Conservation (phyloP, 176 grass and related monocot genomes). For the Triticum urartu region DNA sequence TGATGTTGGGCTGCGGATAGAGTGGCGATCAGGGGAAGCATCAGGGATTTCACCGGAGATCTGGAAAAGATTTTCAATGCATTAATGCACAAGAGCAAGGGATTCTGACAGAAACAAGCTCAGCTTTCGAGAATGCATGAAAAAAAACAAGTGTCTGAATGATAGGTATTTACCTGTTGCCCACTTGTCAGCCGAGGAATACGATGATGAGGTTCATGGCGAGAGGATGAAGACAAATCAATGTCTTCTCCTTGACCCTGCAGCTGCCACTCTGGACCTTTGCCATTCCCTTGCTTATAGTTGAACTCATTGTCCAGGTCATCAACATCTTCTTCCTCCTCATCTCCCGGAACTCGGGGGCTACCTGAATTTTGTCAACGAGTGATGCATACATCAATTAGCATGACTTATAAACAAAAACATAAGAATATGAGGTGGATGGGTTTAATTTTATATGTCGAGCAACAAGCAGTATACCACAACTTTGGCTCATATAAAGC, state of each 20-base stretch:
- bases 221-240: slow-evolving; percentile 94
- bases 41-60: slow-evolving; percentile 93
- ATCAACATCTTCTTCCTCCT: slow-evolving; percentile 96
- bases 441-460: neutral
- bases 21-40: slow-evolving; percentile 93
- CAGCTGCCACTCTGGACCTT: slow-evolving; percentile 59
- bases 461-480: neutral
- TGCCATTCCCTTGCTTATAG: slow-evolving; percentile 69
- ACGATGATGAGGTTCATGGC: slow-evolving; percentile 72
- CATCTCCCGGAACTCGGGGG: slow-evolving; percentile 93
- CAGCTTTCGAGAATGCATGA: neutral
- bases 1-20: slow-evolving; percentile 89
- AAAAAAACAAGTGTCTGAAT: slow-evolving; percentile 1
- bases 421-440: neutral
- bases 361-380: slow-evolving; percentile 58
- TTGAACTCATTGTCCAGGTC: slow-evolving; percentile 98
- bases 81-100: neutral
- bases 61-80: slow-evolving; percentile 36
- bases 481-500: neutral
- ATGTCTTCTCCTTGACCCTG: slow-evolving; percentile 67
- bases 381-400: slow-evolving; percentile 9
- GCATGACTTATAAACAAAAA: neutral
- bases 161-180: slow-evolving; percentile 63
- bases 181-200: slow-evolving; percentile 89
- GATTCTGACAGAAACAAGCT: slow-evolving; percentile 18